Base-by-base conservation (phyloP, 2,329 filamentous ascomycete genomes). In the Colletotrichum lini region DNA sequence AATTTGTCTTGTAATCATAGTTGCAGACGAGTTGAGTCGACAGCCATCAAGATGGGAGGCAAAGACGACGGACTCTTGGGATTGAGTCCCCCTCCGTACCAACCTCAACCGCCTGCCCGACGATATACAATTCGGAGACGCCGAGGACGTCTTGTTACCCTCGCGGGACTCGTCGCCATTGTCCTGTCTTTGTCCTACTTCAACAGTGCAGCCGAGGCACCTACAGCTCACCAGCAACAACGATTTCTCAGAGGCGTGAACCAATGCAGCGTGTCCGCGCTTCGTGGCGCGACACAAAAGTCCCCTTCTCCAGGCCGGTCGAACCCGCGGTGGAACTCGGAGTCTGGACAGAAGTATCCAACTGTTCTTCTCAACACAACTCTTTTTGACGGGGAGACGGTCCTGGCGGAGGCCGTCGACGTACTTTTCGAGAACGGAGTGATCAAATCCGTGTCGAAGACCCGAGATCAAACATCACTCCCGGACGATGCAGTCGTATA, bases 331-430 rank as follows among this genome's bases (percentile, higher is more conserved):
- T 67, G 65, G 65, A 67, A 67, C 21, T 10, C 42, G 2, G 13
- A 62, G n/a, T 62, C 57, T 2, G 65, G 65, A 23, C 65, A 67
- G 1, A 2, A 49, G 40, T 26, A 40, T 0, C 18, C 78, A 1
- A 66, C 82, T 4, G 58, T 84, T 1, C 73, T 85, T 18, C 76
- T 75, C 35, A 85, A 85, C 70, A 81, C 78, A 1, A 84, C 80
- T 16, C 75, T 85, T 9, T 85, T 84, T 66, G 83, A 85, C 73
- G 83, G 83, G 7, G 79, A 82, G 50, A 72, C 62, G 3, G 77
- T 83, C 35, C 56, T 80, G 8, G 42, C 74, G 1, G 71, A 75
- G 4, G n/a, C 75, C 0, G 79, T 84, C 6, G 82, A 85, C 73
- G 78, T 84, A 18, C 53, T 77, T 5, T 80, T 84, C 54, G 74